Conservation (phyloP, 1,284 basidiomycete species). For the Malassezia equina region DNA sequence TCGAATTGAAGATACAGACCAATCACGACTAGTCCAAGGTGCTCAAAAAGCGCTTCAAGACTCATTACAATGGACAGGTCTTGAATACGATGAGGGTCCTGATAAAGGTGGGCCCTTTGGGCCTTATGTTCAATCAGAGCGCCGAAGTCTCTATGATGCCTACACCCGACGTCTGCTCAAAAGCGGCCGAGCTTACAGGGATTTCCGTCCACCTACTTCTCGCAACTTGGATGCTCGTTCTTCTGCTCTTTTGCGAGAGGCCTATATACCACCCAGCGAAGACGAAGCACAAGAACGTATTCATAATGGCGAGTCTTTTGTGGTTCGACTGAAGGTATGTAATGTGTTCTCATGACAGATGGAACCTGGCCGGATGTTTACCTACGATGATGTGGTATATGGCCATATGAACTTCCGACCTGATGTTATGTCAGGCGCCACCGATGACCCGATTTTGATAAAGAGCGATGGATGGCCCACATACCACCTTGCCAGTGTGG, state of each 20-base stretch:
- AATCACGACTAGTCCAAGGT: slow-evolving; percentile 58
- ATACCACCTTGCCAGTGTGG: slow-evolving; percentile 89
- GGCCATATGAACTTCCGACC: slow-evolving; percentile 58
- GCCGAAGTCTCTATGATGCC: slow-evolving; percentile 68
- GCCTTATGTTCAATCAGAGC: slow-evolving; percentile 61
- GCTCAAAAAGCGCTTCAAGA: slow-evolving; percentile 69
- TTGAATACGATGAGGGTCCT: slow-evolving; percentile 80
- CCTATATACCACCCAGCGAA: slow-evolving; percentile 62
- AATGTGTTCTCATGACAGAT: neutral
- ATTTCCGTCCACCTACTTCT: slow-evolving; percentile 68
- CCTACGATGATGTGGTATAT: slow-evolving; percentile 62
- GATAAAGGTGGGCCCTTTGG: slow-evolving; percentile 44
- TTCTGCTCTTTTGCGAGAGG: slow-evolving; percentile 72
- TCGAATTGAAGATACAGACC: slow-evolving; percentile 88
- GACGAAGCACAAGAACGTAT: slow-evolving; percentile 70
- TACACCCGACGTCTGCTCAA: slow-evolving; percentile 67
- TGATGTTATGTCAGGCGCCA: slow-evolving; percentile 38
- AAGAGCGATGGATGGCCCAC: slow-evolving; percentile 90
- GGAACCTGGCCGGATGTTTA: slow-evolving; percentile 15
- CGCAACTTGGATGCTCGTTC: slow-evolving; percentile 52
- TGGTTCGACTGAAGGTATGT: slow-evolving; percentile 76
- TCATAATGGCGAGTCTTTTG: slow-evolving; percentile 63
- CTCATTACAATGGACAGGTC: slow-evolving; percentile 79
- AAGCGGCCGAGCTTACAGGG: slow-evolving; percentile 82
- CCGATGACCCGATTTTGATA: slow-evolving; percentile 79